Conservation (phyloP, 2,329 filamentous ascomycete species). For the Monosporascus cannonballus region DNA sequence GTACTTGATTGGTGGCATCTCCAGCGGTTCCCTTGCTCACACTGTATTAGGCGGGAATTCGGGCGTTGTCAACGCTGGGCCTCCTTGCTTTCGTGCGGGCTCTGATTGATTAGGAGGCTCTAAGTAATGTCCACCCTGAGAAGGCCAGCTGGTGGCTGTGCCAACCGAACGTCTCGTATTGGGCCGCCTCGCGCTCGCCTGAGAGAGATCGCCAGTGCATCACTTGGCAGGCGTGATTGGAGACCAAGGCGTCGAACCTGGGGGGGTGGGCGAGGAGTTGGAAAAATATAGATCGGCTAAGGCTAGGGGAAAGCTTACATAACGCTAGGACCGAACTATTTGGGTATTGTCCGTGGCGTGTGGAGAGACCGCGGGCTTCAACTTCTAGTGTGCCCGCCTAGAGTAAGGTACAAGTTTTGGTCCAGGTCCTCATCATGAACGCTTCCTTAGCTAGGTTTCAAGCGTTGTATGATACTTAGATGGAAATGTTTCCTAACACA, state of each 20-base stretch:
- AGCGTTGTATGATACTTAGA: too few species aligned
- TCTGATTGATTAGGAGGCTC: too few species aligned
- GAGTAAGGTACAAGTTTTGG: not conserved
- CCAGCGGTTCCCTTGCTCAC: not conserved
- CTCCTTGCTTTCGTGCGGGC: too few species aligned
- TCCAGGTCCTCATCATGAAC: too few species aligned
- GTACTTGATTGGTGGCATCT: not conserved
- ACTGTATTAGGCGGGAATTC: not conserved
- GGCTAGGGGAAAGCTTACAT: not conserved
- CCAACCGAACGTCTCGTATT: not conserved
- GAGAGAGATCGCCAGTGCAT: not conserved
- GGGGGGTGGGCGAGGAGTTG: not conserved
- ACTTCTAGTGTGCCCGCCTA: not conserved
- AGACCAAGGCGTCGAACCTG: not conserved
- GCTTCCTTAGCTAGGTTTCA: too few species aligned
- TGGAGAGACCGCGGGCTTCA: too few species aligned
- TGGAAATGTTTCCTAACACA: too few species aligned
- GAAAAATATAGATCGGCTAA: not conserved
- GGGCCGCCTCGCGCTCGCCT: not conserved
- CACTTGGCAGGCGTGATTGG: not conserved
- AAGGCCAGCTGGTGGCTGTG: too few species aligned
- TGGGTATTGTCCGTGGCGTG: too few species aligned
- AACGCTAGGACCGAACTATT: not conserved
- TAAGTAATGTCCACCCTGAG: too few species aligned
- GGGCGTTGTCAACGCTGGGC: too few species aligned